These are phyloP conservation scores for Eucalyptus erythrocorys DNA, from an alignment of 345 rosid genomes.

Conservation along the genomic window DNA sequence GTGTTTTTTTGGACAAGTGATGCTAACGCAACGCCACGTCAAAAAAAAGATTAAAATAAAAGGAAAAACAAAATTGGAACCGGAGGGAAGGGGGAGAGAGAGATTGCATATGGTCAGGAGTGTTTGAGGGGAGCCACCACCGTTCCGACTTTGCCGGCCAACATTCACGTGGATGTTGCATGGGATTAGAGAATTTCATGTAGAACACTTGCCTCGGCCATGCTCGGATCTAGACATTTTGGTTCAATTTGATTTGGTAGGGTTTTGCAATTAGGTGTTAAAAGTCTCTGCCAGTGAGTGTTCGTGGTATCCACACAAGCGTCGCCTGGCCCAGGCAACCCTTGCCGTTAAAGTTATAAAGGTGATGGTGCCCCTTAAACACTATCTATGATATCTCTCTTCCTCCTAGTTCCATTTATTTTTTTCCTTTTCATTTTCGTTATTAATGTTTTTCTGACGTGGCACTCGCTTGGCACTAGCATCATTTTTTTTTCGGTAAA, in stretches of 20 bases:
- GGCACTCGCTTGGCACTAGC: background rate
- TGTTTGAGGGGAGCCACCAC: background rate
- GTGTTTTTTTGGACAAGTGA: background rate
- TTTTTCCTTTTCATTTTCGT: background rate
- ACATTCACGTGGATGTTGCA: background rate
- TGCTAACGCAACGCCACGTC: background rate
- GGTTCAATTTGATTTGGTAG: background rate
- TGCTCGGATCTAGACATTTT: background rate
- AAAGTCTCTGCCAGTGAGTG: background rate
- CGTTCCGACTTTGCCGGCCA: background rate
- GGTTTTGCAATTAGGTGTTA: background rate
- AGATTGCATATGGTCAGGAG: background rate
- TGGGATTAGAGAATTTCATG: background rate
- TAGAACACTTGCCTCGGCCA: background rate
- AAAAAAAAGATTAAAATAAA: background rate
- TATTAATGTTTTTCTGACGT: background rate
- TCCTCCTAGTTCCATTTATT: background rate
- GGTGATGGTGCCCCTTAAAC: background rate
- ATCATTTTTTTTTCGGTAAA: too few relatives aligned
- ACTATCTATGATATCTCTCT: background rate
- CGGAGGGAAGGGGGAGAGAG: background rate
- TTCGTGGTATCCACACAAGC: background rate
- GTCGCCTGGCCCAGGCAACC: accelerated
- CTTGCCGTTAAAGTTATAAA: background rate
- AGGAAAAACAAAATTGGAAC: background rate